A percentile compares a stretch with the other conserved stretches of the same genome.
Conservation (phyloP, 805 yeast species). For the Wickerhamomyces hampshirensis region DNA sequence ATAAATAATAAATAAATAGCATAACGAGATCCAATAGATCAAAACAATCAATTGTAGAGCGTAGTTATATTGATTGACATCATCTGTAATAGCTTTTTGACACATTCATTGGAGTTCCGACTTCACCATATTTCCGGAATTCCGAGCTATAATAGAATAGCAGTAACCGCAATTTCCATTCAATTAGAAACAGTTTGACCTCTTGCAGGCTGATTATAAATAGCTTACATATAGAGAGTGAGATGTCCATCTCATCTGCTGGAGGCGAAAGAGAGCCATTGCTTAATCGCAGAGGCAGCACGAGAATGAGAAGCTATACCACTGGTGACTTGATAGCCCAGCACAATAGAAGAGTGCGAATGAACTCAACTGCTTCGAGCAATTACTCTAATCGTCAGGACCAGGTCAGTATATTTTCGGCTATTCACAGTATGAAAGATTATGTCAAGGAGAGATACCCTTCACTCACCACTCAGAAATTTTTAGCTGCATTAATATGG, state of each 20-base stretch:
- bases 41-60: no score
- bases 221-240: no score
- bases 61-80: no score
- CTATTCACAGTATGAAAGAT: constrained; percentile 15
- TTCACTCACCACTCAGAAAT: constrained; percentile 16
- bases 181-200: no score
- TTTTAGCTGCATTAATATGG: constrained; percentile 22
- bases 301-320: constrained; percentile 11
- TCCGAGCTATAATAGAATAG: not conserved
- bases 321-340: constrained; percentile 12
- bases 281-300: not conserved
- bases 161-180: not conserved
- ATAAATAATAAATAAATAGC: no score
- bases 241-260: not conserved
- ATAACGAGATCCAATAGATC: no score
- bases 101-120: not conserved
- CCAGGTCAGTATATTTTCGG: constrained; percentile 9
- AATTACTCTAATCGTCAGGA: not conserved
- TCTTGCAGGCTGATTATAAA: no score
- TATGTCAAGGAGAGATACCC: constrained; percentile 19
- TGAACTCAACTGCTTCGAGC: constrained; percentile 11
- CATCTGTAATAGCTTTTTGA: not conserved
- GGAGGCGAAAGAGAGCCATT: not conserved
- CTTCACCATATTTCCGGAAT: no score
- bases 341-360: constrained; percentile 12